These are phyloP conservation scores for Sporothrix globosa DNA, from an alignment of 2,329 filamentous ascomycete species.

Conservation along the genomic window DNA sequence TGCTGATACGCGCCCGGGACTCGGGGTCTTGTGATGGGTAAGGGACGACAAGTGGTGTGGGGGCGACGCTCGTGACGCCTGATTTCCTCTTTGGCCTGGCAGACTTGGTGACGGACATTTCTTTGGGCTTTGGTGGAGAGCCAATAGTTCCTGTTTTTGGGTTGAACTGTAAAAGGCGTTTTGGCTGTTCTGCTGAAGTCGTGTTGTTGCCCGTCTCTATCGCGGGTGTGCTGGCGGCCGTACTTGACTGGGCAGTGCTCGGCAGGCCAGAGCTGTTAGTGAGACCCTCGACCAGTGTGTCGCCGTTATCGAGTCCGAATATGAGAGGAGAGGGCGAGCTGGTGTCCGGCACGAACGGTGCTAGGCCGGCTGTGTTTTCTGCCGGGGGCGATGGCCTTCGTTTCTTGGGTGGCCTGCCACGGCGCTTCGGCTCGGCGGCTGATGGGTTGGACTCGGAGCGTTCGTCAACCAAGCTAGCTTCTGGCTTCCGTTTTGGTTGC, in stretches of 20 bases:
- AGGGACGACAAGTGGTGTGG: neutral
- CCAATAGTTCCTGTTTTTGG: conserved; percentile 64
- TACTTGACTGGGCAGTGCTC: neutral
- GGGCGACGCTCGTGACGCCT: neutral
- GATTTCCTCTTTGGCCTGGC: conserved; percentile 27
- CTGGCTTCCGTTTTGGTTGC: conserved; percentile 35
- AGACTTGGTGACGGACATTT: neutral
- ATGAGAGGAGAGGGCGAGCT: neutral
- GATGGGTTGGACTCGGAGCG: neutral
- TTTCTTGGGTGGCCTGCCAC: conserved; percentile 40
- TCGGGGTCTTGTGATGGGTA: conserved; percentile 30
- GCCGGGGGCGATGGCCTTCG: conserved; percentile 31
- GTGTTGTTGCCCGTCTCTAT: neutral
- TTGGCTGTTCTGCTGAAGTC: conserved; percentile 39
- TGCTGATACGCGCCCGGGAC: conserved; percentile 30
- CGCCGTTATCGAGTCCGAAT: neutral
- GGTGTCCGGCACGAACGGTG: neutral
- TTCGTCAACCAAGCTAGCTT: conserved; percentile 20
- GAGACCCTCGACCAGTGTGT: neutral
- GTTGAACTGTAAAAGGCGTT: conserved; percentile 61
- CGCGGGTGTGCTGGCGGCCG: conserved; percentile 5
- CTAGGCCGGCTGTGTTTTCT: neutral
- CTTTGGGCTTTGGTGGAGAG: conserved; percentile 56
- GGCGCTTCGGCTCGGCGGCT: conserved; percentile 24
- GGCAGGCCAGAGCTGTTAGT: neutral